Evolutionary conservation across 2,329 filamentous ascomycete genomes (phyloP), one percentile per base, ranked within the genome.

Genomic region (Botrytis porri): DNA sequence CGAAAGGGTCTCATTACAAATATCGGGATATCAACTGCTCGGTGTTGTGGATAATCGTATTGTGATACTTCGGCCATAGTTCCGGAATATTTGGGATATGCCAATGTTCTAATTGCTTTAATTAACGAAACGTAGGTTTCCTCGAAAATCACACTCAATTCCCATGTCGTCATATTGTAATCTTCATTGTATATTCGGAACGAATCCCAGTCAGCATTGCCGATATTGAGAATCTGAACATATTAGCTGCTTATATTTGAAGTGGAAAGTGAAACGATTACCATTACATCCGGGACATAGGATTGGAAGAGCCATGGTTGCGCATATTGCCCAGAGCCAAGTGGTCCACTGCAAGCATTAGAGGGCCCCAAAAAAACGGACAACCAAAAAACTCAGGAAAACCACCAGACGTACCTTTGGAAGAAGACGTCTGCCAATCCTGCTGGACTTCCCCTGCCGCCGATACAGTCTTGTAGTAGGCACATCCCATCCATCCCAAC

Each of bases 1-100:
- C 78, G 76, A 60, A 83, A 79, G 35, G 81, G 81, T 54, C 81
- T 76, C 78, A 83, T 80, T 16, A 83, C 76, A 74, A 83, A 81
- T 54, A 83, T 83, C 1, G 81, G 81, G 2, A 82, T 73, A 75
- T 75, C 73, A 71, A 76, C 74, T 77, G 80, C 54, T 71, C 77
- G 35, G 76, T 75, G 65, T 73, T 70, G 69, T 25, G 73, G 69
- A 43, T 76, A 73, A 10, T 72, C 71, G 12, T 74, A 73, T 6
- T 70, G 73, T 29, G 69, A 75, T 8, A 71, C 29, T 48, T 73
- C 69, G 18, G 74, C 71, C 29, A 73, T 60, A 32, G 75, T 60
- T 25, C 69, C 48, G 3, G 72, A 73, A 41, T 75, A 75, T 57
- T 70, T 75, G 8, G 75, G 77, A 69, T 79, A 79, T 57, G 77